Evolutionary conservation across 495 filamentous ascomycete species (phyloP).

Genomic region (Rusavskia elegans): DNA sequence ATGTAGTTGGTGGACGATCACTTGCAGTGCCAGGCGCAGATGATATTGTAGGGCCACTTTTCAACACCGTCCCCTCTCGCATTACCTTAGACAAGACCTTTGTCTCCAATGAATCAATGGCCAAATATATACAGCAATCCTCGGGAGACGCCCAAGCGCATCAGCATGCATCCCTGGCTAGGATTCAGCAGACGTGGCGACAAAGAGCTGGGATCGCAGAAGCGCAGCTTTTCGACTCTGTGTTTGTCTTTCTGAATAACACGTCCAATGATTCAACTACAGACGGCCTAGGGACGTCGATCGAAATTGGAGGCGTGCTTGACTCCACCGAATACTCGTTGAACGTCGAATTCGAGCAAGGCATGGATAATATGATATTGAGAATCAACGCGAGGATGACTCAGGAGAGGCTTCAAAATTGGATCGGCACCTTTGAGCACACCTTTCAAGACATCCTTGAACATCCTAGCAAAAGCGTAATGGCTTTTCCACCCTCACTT

Average conservation of each 20-base stretch:
- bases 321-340: conserved; percentile 52
- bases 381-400: background rate
- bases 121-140: conserved; percentile 7
- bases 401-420: background rate
- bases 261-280: background rate
- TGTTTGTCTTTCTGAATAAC: conserved; percentile 66
- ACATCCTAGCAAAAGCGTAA: conserved; percentile 15
- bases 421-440: conserved; percentile 14
- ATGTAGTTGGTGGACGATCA: conserved; percentile 51
- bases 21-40: conserved; percentile 52
- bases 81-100: too few relatives aligned
- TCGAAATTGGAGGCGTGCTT: conserved; percentile 30
- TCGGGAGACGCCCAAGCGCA: conserved; percentile 11
- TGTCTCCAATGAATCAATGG: too few relatives aligned
- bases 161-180: conserved; percentile 15
- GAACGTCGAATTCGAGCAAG: conserved; percentile 53
- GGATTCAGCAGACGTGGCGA: conserved; percentile 15
- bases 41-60: conserved; percentile 62
- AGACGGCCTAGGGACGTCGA: conserved; percentile 35
- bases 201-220: conserved; percentile 15
- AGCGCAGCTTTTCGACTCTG: conserved; percentile 55
- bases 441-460: conserved; percentile 18
- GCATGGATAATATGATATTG: conserved; percentile 14
- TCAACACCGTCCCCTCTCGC: conserved; percentile 63
- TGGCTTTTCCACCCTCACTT: conserved; percentile 13